Conservation (phyloP, 371 early-diverging fungal genomes). For the Mortierella sp. region DNA sequence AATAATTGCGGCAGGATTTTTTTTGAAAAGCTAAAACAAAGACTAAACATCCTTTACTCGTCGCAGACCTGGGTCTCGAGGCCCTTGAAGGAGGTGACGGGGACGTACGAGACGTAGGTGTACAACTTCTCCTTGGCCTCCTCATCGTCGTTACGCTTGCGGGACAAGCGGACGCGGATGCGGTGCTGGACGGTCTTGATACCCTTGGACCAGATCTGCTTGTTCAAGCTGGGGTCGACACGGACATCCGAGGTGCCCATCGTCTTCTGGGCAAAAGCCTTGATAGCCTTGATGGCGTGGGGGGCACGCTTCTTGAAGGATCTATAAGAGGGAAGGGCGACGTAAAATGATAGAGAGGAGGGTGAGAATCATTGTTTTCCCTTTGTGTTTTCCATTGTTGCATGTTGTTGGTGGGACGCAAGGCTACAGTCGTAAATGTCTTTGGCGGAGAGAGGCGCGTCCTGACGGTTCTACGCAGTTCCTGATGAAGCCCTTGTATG, state of each 20-base stretch:
- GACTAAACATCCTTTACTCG: too few relatives aligned
- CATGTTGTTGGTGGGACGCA: too few relatives aligned
- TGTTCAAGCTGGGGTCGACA: conserved; percentile 84
- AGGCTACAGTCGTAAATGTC: too few relatives aligned
- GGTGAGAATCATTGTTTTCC: too few relatives aligned
- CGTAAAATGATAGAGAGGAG: too few relatives aligned
- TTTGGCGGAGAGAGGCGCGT: not conserved
- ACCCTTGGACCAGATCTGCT: conserved; percentile 91
- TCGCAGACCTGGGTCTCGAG: conserved; percentile 72
- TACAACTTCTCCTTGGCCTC: conserved; percentile 95
- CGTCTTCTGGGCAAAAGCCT: conserved; percentile 85
- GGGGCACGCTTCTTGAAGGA: conserved; percentile 98
- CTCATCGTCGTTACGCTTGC: conserved; percentile 95
- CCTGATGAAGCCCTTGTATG: not conserved
- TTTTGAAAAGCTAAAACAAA: too few relatives aligned
- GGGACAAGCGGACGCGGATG: conserved; percentile 92
- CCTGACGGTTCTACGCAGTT: not conserved
- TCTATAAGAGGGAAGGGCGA: too few relatives aligned
- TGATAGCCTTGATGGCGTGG: conserved; percentile 92
- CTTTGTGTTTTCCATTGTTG: too few relatives aligned
- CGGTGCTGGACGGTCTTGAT: conserved; percentile 93
- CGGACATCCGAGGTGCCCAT: conserved; percentile 94
- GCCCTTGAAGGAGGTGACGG: conserved; percentile 90
- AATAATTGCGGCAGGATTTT: too few relatives aligned
- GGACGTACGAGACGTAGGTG: conserved; percentile 90